Evolutionary conservation across 164 flowering plant genomes (phyloP), one percentile per base, ranked within the genome.

Genomic region (Stephania yunnanensis): DNA sequence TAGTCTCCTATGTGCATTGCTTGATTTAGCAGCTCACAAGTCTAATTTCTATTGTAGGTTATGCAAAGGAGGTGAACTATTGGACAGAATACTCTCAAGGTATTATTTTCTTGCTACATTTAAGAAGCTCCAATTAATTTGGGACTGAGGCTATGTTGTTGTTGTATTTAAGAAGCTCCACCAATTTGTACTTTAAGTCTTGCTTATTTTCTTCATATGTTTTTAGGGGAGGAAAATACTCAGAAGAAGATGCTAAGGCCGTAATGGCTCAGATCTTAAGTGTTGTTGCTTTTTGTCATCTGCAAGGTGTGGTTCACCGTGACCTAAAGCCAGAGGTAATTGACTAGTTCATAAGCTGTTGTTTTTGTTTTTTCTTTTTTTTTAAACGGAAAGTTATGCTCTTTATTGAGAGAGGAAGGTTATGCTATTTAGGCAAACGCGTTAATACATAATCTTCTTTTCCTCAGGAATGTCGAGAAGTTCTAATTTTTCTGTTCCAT

Each of bases 291-390:
- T 91, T 77, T 76, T 93, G 91, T 82, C 99, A 95, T 86, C 92
- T 93, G 63, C 98, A 93, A 84, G 99, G 97, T 48, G 97, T 95
- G 10, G 99, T 95, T 82, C 99, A 95, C 73, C 95, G 99, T 73
- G 99, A 95, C 71, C 90, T 95, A 71, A 93, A 95, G 78, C 99
- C 99, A 50, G 99, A 95, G 98, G 99, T 95, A 87, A 75, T 74
- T 76, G 19, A 53, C 73, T 75, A 46, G 48, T 45, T 58, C 17
- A 15, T 55, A 12, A 11, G 5, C 13, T 55, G 19, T 55, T 58
- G 13, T 58, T 58, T 58, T 58, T 15, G 5, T 12, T n/a, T 58
- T 25, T 11, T 13, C 52, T 36, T 36, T 36, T 36, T 4, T 36
- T 36, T 36, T 36, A 0, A 36, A 36, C 42, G 4, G 42, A 36